phyloP scores from a whole-genome alignment of 2,329 filamentous ascomycete genomes.

The Fusarium cicatricum region DNA sequence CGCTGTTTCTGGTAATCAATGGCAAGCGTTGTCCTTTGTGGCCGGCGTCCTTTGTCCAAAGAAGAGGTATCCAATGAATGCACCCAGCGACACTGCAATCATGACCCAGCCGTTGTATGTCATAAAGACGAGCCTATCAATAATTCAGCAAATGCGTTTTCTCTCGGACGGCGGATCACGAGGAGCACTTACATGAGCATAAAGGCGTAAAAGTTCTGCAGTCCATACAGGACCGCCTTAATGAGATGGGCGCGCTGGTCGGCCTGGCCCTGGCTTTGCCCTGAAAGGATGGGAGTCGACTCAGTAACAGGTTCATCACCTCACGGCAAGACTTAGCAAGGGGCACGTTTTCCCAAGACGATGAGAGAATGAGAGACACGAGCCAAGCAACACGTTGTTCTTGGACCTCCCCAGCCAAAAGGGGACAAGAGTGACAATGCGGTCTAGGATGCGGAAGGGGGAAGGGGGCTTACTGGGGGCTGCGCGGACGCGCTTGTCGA shows the following conservation, averaged over 20 bases:
- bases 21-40: constrained; percentile 89
- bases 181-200: constrained; percentile 88
- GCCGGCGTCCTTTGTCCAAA: constrained; percentile 77
- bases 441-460: background rate
- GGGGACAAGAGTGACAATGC: constrained; percentile 5
- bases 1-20: constrained; percentile 59
- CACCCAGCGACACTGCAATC: constrained; percentile 87
- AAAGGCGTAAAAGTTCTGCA: constrained; percentile 98
- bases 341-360: constrained; percentile 30
- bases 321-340: constrained; percentile 45
- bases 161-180: background rate
- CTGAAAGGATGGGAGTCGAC: constrained; percentile 72
- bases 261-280: constrained; percentile 69
- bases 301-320: constrained; percentile 63
- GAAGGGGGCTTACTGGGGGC: constrained; percentile 58
- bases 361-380: constrained; percentile 15
- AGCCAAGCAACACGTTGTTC: constrained; percentile 25
- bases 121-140: constrained; percentile 93
- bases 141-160: background rate
- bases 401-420: constrained; percentile 17
- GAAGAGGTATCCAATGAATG: constrained; percentile 84
- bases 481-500: constrained; percentile 57
- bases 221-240: constrained; percentile 84
- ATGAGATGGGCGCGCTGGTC: constrained; percentile 76
- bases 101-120: constrained; percentile 99